Base-by-base conservation (phyloP, 2,329 filamentous ascomycete species). In the Cladosporium sp. region DNA sequence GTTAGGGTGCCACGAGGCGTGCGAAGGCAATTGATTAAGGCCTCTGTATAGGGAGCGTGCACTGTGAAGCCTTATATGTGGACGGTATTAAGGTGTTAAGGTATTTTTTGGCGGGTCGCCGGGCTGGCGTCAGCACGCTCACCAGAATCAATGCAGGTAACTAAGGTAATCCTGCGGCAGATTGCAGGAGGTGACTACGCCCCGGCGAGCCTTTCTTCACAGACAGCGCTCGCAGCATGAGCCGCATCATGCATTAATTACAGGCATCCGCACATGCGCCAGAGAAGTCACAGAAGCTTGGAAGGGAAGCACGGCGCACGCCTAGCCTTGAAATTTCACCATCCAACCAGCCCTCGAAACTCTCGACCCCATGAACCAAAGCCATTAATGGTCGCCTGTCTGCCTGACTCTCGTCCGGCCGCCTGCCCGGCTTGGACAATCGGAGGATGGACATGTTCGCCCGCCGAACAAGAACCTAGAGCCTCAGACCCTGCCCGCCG, bases 1-100 rank as follows among this genome's bases (percentile, higher is more conserved):
- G 38, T 27, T 48, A 48, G 45, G 45, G 45, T 48, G 45, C 45
- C 45, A 48, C 45, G 45, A 48, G 45, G 45, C 36, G 15, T 25
- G 19, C 27, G 39, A 40, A 33, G 43, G 43, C 36, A 48, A 22
- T 40, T 25, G 36, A 22, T 48, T 27, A 35, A 40, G 45, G 45
- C 13, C 18, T 4, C 4, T 9, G 36, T 45, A 36, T 22, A 33
- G 18, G 11, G 45, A 48, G 36, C 45, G 45, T 48, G 45, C 45
- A 18, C 45, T 33, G 19, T 40, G 38, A 27, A 40, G 38, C 32
- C 7, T 16, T 7, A 35, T 35, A 35, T 35, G 32, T 35, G 32
- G 7, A 16, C 12, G 9, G 22, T 27, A 27, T 27, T 27, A 27
- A 27, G 22, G 22, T n/a, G n/a, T n/a, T n/a, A 27, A 4, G 9